Base-by-base conservation (phyloP, 2,329 filamentous ascomycete species). In the Pestalotiopsis fici region DNA sequence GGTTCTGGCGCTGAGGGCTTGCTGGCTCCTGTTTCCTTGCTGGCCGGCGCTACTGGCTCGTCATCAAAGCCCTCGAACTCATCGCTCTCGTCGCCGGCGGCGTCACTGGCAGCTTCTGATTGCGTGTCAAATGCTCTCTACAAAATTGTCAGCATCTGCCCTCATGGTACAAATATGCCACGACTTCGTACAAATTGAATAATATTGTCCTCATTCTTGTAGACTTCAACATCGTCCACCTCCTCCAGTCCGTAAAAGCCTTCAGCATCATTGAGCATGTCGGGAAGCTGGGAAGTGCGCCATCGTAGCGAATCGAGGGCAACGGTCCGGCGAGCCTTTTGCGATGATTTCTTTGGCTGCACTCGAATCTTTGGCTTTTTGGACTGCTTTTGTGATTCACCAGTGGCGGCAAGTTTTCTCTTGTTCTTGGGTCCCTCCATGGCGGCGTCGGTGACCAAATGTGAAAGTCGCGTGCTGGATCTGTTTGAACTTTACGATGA, bases 171-270 rank as follows among this genome's bases (percentile, higher is more conserved):
- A 13, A 7, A 18, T 3, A 21, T n/a, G 12, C 37, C 13, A 11
- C 43, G 4, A 25, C 25, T 11, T 76, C 81, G 66, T 72, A 90
- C 81, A 78, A 91, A 91, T 74, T 86, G 83, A 31, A 91, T 79
- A 5, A 82, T 85, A 64, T 77, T 76, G 59, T 85, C 81, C 7
- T 89, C 89, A 35, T 91, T 85, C 69, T 86, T 88, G 55, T 97
- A 83, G n/a, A 99, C 86, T 35, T 97, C 93, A 1, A 99, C 93
- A 64, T 93, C 94, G 18, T 97, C 93, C 59, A 98, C 91, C 74
- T 98, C 95, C 75, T 99, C 94, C 1, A 99, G 82, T 0, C 93
- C 94, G 74, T 91, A 97, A 78, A 99, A 98, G 0, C 96, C 96
- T 71, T 97, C 94, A n/a, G 93, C 93, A 80, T 98, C 93, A 59